Conservation (phyloP, 2,329 filamentous ascomycete species). For the Arthrobotrys sphaeroides region DNA sequence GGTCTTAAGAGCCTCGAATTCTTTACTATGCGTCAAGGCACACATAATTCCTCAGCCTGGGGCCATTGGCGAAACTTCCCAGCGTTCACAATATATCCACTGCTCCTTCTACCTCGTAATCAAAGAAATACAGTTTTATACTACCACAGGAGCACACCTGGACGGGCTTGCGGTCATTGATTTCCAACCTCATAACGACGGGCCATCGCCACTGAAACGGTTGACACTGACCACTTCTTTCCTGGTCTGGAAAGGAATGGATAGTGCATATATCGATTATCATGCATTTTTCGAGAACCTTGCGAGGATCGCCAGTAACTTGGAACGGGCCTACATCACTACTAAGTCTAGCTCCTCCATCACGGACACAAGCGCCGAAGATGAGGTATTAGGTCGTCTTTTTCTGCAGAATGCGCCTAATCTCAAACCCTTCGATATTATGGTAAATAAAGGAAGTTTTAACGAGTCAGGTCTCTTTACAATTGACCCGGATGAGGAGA, state of each 20-base stretch:
- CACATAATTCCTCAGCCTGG: not conserved
- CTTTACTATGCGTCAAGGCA: not conserved
- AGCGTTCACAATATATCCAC: not conserved
- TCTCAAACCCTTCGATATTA: not conserved
- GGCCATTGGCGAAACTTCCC: not conserved
- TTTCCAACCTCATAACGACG: not conserved
- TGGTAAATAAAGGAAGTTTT: not conserved
- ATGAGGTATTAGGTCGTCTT: not conserved
- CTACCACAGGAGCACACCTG: no score
- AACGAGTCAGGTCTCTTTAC: not conserved
- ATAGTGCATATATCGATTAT: not conserved
- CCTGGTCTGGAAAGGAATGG: not conserved
- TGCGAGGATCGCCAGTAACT: not conserved
- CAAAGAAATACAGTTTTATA: not conserved
- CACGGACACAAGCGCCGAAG: not conserved
- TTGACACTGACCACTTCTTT: not conserved
- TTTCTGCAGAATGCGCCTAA: not conserved
- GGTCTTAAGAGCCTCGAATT: not conserved
- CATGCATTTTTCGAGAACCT: not conserved
- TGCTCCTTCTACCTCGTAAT: not conserved
- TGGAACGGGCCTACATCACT: not conserved
- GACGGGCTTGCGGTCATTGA: not conserved
- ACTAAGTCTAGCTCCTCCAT: not conserved
- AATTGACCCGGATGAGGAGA: not conserved
- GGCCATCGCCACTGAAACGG: not conserved